Evolutionary conservation across 73 alveolate species (phyloP), one percentile per base, ranked within the genome.

Genomic region (Paraurostyla sp.): DNA sequence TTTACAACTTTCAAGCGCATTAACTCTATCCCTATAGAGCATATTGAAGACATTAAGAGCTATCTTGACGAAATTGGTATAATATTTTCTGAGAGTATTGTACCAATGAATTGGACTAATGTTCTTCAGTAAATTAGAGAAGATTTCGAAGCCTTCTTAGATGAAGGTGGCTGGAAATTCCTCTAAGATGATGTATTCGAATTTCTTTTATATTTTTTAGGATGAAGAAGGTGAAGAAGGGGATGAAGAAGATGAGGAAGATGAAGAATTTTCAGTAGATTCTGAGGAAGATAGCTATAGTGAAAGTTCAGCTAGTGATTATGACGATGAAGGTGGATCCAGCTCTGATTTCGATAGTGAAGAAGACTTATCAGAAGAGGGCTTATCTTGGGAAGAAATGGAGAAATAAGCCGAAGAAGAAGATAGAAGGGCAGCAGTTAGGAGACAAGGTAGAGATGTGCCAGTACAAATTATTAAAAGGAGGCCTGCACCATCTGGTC

Each of bases 151-250:
- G 93, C 92, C 35, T 97, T 97, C 91, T 59, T 96, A 2, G 95
- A 94, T 81, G 98, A 94, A 76, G 99, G 99, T 33, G 98, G 99
- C 78, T 97, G 99, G 99, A 91, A 92, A 22, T 96, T 96, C 91
- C 93, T 97, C 23, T 83, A 92, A 51, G 99, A 93, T 4, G 93
- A 73, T 25, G 93, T 65, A 18, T 87, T 49, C 51, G 89, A 63
- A 29, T 82, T 62, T 13, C 88, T 82, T 42, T 33, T 33, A 25
- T 30, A 65, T 36, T 63, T 45, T 16, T 89, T 59, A 42, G 82
- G 96, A 75, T 18, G 95, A 76, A 0, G 93, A 41, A 22, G 93
- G 54, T 0, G 95, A 88, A 52, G 97, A 78, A 42, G 97, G 80
- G 20, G 92, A 59, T 32, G 96, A 90, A n/a, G 89, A 75, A n/a